Conservation (phyloP, 2,329 filamentous ascomycete species). For the Diplodia seriata region DNA sequence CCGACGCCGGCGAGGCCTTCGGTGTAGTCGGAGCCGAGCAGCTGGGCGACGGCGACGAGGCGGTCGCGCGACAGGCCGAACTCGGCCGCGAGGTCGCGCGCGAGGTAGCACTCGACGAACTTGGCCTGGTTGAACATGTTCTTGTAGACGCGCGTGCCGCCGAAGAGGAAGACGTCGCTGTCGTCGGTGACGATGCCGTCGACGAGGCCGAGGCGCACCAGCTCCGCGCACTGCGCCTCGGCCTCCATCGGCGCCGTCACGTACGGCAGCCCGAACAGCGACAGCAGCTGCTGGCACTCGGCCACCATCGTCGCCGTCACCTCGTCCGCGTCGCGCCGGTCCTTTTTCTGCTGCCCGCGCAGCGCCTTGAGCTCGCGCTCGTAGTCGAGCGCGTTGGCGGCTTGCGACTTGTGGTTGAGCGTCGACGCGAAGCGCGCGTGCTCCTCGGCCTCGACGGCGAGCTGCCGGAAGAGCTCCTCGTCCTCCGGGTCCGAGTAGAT, state of each 20-base stretch:
- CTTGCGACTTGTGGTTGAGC: constrained; percentile 70
- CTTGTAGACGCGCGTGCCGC: constrained; percentile 95
- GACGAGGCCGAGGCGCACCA: constrained; percentile 84
- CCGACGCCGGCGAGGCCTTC: constrained; percentile 90
- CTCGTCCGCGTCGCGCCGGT: constrained; percentile 93
- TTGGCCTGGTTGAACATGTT: constrained; percentile 99
- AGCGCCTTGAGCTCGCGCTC: constrained; percentile 86
- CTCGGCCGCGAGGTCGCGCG: constrained; percentile 83
- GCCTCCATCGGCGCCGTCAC: constrained; percentile 99
- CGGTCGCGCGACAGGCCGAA: constrained; percentile 75
- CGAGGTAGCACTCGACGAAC: constrained; percentile 94
- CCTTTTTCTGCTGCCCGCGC: constrained; percentile 93
- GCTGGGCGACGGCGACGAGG: constrained; percentile 86
- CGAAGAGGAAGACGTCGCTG: constrained; percentile 95
- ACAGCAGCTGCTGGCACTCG: constrained; percentile 90
- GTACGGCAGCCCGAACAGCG: constrained; percentile 92
- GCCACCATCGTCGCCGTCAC: constrained; percentile 95
- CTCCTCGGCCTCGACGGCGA: constrained; percentile 90
- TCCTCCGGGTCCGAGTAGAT: constrained; percentile 83
- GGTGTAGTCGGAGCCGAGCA: constrained; percentile 93
- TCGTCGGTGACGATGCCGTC: constrained; percentile 99
- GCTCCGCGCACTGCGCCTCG: constrained; percentile 94
- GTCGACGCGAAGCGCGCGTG: constrained; percentile 91
- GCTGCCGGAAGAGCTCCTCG: constrained; percentile 82
- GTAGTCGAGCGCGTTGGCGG: constrained; percentile 73